These are phyloP conservation scores for Scutellaria barbata DNA, from an alignment of 257 asterid species.

Conservation along the genomic window DNA sequence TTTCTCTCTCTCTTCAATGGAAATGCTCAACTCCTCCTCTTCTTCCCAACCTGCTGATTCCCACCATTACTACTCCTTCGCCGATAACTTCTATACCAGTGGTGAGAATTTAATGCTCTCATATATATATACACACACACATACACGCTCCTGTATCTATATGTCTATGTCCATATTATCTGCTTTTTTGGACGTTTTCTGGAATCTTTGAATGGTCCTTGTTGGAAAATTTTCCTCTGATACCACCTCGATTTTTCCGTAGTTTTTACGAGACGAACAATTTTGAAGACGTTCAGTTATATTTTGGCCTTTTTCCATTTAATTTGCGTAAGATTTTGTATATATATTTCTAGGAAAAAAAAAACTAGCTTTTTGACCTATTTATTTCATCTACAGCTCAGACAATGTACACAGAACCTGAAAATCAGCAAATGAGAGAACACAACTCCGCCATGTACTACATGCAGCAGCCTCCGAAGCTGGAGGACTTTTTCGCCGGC, in stretches of 20 bases:
- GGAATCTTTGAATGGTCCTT: slow-evolving; percentile 29
- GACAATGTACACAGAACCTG: slow-evolving; percentile 45
- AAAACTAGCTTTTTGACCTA: background rate
- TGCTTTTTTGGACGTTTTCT: slow-evolving; percentile 29
- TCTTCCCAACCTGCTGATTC: slow-evolving; percentile 46
- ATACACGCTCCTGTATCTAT: background rate
- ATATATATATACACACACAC: background rate
- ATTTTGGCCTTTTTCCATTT: slow-evolving; percentile 35
- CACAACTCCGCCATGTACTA: slow-evolving; percentile 46
- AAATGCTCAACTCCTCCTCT: slow-evolving; percentile 55
- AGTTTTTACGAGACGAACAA: slow-evolving; percentile 45
- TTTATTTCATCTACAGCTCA: slow-evolving; percentile 36
- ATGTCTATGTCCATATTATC: background rate
- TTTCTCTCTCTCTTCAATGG: slow-evolving; percentile 80
- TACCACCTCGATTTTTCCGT: slow-evolving; percentile 50
- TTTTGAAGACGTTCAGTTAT: slow-evolving; percentile 39
- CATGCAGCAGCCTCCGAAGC: slow-evolving; percentile 77
- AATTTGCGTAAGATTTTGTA: background rate
- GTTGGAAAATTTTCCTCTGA: too few species aligned
- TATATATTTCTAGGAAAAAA: too few species aligned
- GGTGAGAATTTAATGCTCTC: slow-evolving; percentile 38
- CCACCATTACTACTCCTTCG: slow-evolving; percentile 58
- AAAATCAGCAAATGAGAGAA: slow-evolving; percentile 33
- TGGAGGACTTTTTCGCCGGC: slow-evolving; percentile 79
- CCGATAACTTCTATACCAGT: slow-evolving; percentile 68